phyloP scores from a whole-genome alignment of 2,329 filamentous ascomycete species.

The Magnaporthales sp. region DNA sequence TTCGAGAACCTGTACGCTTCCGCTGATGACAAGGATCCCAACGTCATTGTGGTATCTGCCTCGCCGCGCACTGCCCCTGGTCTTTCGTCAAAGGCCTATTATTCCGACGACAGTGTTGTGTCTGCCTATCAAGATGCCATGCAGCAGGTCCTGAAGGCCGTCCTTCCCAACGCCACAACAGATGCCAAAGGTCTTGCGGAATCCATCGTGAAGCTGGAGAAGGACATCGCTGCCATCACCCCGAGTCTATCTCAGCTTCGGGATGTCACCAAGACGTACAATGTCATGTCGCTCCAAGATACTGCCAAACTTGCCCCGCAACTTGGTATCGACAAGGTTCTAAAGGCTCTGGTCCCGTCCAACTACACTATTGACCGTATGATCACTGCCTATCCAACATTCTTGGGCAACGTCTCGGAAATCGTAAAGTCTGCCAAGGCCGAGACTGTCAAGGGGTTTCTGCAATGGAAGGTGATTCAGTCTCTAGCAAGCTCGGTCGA shows the following conservation, averaged over 20 bases:
- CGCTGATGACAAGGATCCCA: conserved; percentile 35
- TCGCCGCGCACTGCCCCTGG: conserved; percentile 42
- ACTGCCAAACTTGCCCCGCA: conserved; percentile 46
- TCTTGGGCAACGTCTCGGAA: conserved; percentile 47
- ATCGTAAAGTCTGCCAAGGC: conserved; percentile 44
- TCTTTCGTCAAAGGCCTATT: conserved; percentile 54
- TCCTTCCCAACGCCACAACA: conserved; percentile 10
- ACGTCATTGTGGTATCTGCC: conserved; percentile 25
- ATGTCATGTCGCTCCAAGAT: conserved; percentile 49
- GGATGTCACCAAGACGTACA: conserved; percentile 47
- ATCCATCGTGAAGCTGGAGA: conserved; percentile 48
- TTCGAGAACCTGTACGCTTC: conserved; percentile 26
- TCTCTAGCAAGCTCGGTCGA: conserved; percentile 45
- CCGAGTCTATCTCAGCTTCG: conserved; percentile 22
- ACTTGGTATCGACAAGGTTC: conserved; percentile 41
- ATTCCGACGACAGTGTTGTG: conserved; percentile 44
- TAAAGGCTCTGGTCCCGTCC: conserved; percentile 41
- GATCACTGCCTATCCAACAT: conserved; percentile 51
- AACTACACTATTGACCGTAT: conserved; percentile 41
- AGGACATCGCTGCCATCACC: conserved; percentile 49
- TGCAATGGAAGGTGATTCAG: conserved; percentile 55
- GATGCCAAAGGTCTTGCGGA: conserved; percentile 11
- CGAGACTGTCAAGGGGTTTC: conserved; percentile 51
- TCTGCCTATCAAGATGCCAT: conserved; percentile 39
- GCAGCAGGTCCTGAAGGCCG: conserved; percentile 23